Base-by-base conservation (phyloP, 2,329 filamentous ascomycete genomes). In the Cytospora piceicola region DNA sequence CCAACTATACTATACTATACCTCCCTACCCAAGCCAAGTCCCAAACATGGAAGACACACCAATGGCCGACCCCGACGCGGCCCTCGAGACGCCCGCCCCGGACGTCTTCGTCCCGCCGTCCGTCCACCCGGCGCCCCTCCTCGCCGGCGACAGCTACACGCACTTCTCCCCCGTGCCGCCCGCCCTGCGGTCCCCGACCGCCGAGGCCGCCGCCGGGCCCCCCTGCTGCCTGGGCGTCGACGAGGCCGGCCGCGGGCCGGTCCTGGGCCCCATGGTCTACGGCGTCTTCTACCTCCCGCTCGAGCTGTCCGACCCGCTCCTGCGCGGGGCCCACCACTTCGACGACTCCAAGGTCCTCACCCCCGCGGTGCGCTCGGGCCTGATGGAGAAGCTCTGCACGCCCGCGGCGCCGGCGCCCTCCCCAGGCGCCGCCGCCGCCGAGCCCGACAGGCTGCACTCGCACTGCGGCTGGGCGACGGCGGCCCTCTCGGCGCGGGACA, bases 281-380 rank as follows among this genome's bases (percentile, higher is more conserved):
- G 86, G 83, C 69, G 81, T 89, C 72, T 90, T 89, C 79, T 88
- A 85, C 80, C 91, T 96, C 70, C 96, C 96, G 60, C 77, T 92
- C 2, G 83, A 88, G 0, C 81, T 88, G 32, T 85, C 89, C 30
- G 88, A 90, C 74, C 84, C 90, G 1, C 87, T 97, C 32, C 88
- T 98, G 27, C 90, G 92, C 60, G 79, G 86, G 42, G 87, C 88
- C 4, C 90, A 97, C 80, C 91, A 90, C 81, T 97, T 97, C 79
- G 91, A 97, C 82, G 94, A 98, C 82, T 96, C 91, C 76, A 98
- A 98, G 80, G 92, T 93, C 6, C 87, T 98, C 49, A 96, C 91
- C 0, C 87, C 94, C 0, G 80, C 83, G n/a, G 87, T 94, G 46
- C 92, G 94, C 69, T 89, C 91, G 17, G 78, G 83, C 11, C 85